These are phyloP conservation scores for Trichoderma citrinoviride DNA, from an alignment of 2,329 filamentous ascomycete genomes.

Conservation along the genomic window DNA sequence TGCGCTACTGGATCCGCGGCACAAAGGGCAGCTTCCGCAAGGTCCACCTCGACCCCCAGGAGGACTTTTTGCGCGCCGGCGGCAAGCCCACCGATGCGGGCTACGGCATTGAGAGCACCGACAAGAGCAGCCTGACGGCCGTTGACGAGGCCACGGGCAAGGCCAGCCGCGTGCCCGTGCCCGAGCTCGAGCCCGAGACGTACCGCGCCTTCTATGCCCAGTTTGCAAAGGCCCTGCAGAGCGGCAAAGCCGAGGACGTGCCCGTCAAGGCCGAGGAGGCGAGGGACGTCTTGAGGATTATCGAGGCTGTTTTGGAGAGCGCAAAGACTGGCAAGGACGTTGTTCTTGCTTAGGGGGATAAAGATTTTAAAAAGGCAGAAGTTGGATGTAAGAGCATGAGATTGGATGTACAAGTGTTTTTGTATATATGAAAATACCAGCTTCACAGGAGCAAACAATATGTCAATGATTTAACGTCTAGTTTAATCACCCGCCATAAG, in stretches of 20 bases:
- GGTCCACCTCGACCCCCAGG: slow-evolving; percentile 67
- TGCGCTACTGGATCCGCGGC: slow-evolving; percentile 75
- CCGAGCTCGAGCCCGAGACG: slow-evolving; percentile 62
- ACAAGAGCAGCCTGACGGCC: slow-evolving; percentile 58
- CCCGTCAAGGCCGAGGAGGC: slow-evolving; percentile 54
- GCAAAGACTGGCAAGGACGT: slow-evolving; percentile 48
- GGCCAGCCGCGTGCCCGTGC: slow-evolving; percentile 48
- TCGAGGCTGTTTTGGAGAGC: slow-evolving; percentile 53
- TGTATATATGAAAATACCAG: slow-evolving; percentile 1
- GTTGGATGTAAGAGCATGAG: neutral
- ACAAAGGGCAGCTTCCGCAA: slow-evolving; percentile 74
- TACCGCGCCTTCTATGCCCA: slow-evolving; percentile 66
- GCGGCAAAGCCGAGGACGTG: slow-evolving; percentile 48
- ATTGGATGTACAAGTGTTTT: neutral
- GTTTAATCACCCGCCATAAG: too few relatives aligned
- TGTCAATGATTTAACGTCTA: neutral
- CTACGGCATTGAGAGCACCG: slow-evolving; percentile 64
- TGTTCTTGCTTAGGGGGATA: neutral
- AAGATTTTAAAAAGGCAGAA: neutral
- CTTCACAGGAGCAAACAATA: neutral
- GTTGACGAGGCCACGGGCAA: slow-evolving; percentile 49
- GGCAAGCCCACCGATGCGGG: slow-evolving; percentile 57
- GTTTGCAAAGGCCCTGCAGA: slow-evolving; percentile 47
- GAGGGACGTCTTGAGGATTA: slow-evolving; percentile 51
- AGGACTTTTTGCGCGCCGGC: slow-evolving; percentile 68